These are phyloP conservation scores for Tilletia indica DNA, from an alignment of 1,284 basidiomycete species.

Conservation along the genomic window DNA sequence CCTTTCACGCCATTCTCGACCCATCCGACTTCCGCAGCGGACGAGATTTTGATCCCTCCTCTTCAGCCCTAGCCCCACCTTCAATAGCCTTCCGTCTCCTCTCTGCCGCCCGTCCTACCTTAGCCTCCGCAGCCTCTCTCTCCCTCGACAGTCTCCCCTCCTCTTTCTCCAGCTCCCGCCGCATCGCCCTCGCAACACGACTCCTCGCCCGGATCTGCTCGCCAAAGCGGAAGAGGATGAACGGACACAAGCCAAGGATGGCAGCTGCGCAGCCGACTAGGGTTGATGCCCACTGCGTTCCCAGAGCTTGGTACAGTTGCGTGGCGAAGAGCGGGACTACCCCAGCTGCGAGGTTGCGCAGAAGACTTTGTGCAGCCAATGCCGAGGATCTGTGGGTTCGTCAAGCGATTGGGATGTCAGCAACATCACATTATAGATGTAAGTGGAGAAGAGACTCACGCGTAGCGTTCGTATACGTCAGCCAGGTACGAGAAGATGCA, in stretches of 20 bases:
- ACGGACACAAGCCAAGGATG: slow-evolving; percentile 45
- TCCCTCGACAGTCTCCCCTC: slow-evolving; percentile 24
- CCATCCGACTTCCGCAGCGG: too few relatives aligned
- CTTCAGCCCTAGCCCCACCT: not conserved
- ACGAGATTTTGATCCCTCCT: not conserved
- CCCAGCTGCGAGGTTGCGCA: slow-evolving; percentile 38
- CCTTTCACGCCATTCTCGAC: too few relatives aligned
- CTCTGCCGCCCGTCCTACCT: not conserved
- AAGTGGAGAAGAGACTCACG: not conserved
- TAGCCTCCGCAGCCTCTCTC: slow-evolving; percentile 22
- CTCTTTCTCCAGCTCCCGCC: slow-evolving; percentile 33
- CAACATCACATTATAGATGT: not conserved
- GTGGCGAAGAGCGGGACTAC: slow-evolving; percentile 36
- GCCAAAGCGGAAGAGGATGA: slow-evolving; percentile 46
- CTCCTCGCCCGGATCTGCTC: slow-evolving; percentile 35
- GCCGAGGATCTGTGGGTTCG: slow-evolving; percentile 42
- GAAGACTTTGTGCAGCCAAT: slow-evolving; percentile 41
- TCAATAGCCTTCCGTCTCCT: not conserved
- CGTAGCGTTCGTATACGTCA: slow-evolving; percentile 45
- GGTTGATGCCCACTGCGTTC: slow-evolving; percentile 46
- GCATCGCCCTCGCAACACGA: slow-evolving; percentile 36
- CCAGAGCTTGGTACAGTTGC: slow-evolving; percentile 40
- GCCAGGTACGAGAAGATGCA: slow-evolving; percentile 39
- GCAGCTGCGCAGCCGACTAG: slow-evolving; percentile 43
- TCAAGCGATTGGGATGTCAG: too few relatives aligned